phyloP scores from a whole-genome alignment of 1,139 yeast species.

The Saccharomyces hybrid region DNA sequence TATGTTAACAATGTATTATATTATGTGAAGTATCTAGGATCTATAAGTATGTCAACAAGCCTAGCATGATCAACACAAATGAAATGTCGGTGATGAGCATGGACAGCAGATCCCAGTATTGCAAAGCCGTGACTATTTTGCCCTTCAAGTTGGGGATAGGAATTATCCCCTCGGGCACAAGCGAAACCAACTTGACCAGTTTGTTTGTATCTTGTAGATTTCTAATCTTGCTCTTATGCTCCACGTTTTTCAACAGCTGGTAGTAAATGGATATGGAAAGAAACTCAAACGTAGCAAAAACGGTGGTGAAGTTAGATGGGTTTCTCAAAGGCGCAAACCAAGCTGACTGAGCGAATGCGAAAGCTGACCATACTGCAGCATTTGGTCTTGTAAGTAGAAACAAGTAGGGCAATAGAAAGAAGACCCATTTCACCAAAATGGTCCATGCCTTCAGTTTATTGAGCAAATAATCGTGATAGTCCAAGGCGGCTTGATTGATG shows the following conservation, averaged over 20 bases:
- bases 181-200: conserved; percentile 24
- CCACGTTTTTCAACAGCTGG: conserved; percentile 27
- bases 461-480: conserved; percentile 25
- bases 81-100: conserved; percentile 37
- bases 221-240: conserved; percentile 21
- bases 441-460: conserved; percentile 28
- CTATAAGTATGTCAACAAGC: conserved; percentile 28
- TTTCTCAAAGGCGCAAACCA: conserved; percentile 10
- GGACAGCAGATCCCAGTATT: conserved; percentile 36
- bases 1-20: conserved; percentile 7
- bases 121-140: conserved; percentile 23
- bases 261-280: conserved; percentile 31
- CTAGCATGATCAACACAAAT: conserved; percentile 35
- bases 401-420: conserved; percentile 25
- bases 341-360: not conserved
- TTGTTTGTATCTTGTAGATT: conserved; percentile 25
- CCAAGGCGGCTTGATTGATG: conserved; percentile 23
- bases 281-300: conserved; percentile 33
- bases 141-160: conserved; percentile 28
- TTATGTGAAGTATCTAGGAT: not conserved
- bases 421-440: conserved; percentile 29
- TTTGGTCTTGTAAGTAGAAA: conserved; percentile 21
- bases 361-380: conserved; percentile 1
- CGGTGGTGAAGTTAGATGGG: conserved; percentile 32
- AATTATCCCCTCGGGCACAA: conserved; percentile 31